These are phyloP conservation scores for Debaryomyces sp. DNA, from an alignment of 1,139 yeast genomes.

Conservation along the genomic window DNA sequence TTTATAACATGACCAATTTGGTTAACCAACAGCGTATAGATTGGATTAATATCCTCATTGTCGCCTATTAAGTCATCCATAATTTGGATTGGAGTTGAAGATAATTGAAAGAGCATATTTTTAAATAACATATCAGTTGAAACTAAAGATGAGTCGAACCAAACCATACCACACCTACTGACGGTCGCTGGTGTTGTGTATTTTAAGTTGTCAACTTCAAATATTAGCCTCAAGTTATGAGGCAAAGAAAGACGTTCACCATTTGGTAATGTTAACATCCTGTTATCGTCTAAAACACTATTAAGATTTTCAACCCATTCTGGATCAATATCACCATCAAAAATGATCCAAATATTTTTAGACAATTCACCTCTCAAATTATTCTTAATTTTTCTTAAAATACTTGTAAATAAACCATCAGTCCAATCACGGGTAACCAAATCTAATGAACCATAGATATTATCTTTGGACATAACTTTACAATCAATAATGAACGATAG, in stretches of 20 bases:
- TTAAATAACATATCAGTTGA: slow-evolving; percentile 22
- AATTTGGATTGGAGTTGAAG: slow-evolving; percentile 14
- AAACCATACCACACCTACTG: slow-evolving; percentile 89
- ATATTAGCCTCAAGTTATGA: slow-evolving; percentile 61
- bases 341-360: slow-evolving; percentile 73
- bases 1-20: slow-evolving; percentile 6
- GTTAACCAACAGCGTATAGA: background rate
- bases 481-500: slow-evolving; percentile 63
- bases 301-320: slow-evolving; percentile 92
- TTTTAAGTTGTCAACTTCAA: slow-evolving; percentile 71
- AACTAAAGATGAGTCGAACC: slow-evolving; percentile 51
- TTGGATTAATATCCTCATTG: slow-evolving; percentile 7
- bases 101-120: slow-evolving; percentile 27
- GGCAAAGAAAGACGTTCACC: slow-evolving; percentile 84
- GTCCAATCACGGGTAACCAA: slow-evolving; percentile 86
- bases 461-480: slow-evolving; percentile 68
- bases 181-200: slow-evolving; percentile 89
- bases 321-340: slow-evolving; percentile 95
- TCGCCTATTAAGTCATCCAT: slow-evolving; percentile 14
- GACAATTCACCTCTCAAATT: slow-evolving; percentile 61
- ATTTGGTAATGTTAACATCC: slow-evolving; percentile 77
- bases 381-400: slow-evolving; percentile 61
- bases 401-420: slow-evolving; percentile 80
- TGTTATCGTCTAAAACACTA: slow-evolving; percentile 89
- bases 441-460: slow-evolving; percentile 73